Conservation (phyloP, 176 grass and related monocot genomes). For the Elymus sibiricus region DNA sequence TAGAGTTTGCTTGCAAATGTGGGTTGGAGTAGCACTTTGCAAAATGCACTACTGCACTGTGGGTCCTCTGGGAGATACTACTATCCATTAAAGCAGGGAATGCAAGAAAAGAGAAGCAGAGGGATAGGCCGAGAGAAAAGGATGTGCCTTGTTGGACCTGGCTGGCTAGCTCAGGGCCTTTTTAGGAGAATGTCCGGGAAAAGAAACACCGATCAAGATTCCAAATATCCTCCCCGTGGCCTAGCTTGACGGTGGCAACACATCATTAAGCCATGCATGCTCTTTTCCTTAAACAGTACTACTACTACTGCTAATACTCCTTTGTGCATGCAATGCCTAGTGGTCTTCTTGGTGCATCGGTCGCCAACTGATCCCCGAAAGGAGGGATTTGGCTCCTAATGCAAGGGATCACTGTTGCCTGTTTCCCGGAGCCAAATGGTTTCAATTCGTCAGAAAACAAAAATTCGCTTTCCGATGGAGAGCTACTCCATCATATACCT, state of each 20-base stretch:
- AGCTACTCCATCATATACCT: not conserved
- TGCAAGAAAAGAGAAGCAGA: not conserved
- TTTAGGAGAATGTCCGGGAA: constrained; percentile 18
- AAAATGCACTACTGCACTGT: not conserved
- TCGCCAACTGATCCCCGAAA: constrained; percentile 42
- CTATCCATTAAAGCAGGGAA: constrained; percentile 29
- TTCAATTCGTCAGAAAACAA: constrained; percentile 1
- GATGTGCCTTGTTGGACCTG: constrained; percentile 28
- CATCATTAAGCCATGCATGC: constrained; percentile 54
- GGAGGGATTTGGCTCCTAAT: constrained; percentile 43
- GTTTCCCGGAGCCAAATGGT: constrained; percentile 51
- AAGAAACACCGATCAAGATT: constrained; percentile 57
- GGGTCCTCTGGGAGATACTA: constrained; percentile 19
- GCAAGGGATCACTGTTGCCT: constrained; percentile 6
- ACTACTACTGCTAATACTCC: not conserved
- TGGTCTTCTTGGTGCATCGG: constrained; percentile 1
- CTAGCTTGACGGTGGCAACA: constrained; percentile 26
- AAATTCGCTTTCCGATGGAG: not conserved
- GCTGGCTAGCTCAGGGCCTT: constrained; percentile 28
- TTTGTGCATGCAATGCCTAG: not conserved
- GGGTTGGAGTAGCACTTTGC: not conserved
- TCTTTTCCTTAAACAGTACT: constrained; percentile 38
- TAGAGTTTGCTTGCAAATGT: not conserved
- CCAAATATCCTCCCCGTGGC: constrained; percentile 40
- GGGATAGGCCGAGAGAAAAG: constrained; percentile 42